A percentile compares a stretch with the other conserved stretches of the same genome.
phyloP scores from a whole-genome alignment of 2,329 filamentous ascomycete genomes.

The Colletotrichum spinosum region DNA sequence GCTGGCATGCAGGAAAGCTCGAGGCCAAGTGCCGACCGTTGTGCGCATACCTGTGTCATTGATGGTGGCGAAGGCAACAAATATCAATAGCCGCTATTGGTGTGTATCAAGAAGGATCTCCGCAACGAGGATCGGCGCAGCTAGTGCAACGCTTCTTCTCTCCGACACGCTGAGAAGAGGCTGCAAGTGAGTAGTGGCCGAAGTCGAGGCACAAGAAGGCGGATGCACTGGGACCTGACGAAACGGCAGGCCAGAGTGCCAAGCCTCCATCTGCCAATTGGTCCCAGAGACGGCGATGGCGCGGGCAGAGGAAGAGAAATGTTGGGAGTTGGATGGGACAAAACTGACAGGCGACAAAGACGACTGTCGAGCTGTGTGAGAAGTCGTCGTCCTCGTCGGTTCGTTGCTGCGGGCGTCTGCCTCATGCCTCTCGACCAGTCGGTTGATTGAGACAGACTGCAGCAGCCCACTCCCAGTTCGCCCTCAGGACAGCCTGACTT shows the following conservation, averaged over 20 bases:
- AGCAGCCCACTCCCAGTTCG: too few species aligned
- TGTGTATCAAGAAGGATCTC: not conserved
- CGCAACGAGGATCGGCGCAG: conserved; percentile 3
- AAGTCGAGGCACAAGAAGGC: conserved; percentile 16
- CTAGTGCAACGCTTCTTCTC: conserved; percentile 12
- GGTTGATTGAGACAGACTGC: too few species aligned
- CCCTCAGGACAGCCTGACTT: too few species aligned
- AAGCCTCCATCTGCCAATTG: conserved; percentile 11
- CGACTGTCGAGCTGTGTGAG: too few species aligned
- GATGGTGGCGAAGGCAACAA: not conserved
- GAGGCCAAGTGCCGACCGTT: too few species aligned
- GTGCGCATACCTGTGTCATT: too few species aligned
- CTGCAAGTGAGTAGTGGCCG: conserved; percentile 5
- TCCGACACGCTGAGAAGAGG: not conserved
- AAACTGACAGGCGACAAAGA: too few species aligned
- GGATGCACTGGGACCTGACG: conserved; percentile 28
- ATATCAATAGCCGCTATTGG: conserved; percentile 1
- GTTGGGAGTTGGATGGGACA: conserved; percentile 1
- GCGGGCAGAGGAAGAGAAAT: too few species aligned
- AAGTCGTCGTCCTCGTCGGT: too few species aligned
- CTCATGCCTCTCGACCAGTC: too few species aligned
- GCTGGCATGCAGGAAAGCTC: too few species aligned
- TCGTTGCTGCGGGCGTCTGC: too few species aligned
- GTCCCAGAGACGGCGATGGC: conserved; percentile 1
- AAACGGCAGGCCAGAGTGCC: not conserved